These are phyloP conservation scores for Meredithiella fracta DNA, from an alignment of 2,329 filamentous ascomycete genomes.

Conservation along the genomic window DNA sequence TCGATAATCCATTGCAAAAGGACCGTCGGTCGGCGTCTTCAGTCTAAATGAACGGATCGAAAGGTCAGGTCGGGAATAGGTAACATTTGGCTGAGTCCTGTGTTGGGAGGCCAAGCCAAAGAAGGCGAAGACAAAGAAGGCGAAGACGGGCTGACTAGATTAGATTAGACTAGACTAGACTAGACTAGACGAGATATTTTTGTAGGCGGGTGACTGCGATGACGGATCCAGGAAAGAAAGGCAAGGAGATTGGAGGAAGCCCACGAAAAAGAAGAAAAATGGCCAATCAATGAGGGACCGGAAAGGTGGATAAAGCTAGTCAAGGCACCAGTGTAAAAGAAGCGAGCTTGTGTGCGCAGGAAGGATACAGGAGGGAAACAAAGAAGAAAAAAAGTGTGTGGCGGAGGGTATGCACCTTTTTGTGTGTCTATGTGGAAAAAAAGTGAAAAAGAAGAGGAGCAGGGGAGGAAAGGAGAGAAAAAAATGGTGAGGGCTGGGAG, in stretches of 20 bases:
- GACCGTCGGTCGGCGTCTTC: not conserved
- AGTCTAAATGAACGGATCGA: not conserved
- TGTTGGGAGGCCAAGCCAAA: not conserved
- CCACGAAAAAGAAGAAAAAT: not conserved
- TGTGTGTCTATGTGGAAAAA: not conserved
- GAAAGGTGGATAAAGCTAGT: not conserved
- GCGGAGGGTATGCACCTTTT: not conserved
- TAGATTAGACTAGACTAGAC: too few species aligned
- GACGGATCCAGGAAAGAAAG: not conserved
- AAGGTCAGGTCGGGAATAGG: not conserved
- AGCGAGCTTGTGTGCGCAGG: not conserved
- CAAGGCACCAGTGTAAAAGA: not conserved
- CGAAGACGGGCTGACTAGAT: too few species aligned
- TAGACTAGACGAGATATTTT: too few species aligned
- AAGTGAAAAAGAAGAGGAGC: not conserved
- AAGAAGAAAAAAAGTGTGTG: too few species aligned
- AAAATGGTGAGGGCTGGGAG: not conserved
- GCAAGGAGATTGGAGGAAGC: not conserved
- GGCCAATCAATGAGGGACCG: not conserved
- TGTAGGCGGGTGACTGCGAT: too few species aligned
- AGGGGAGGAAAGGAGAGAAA: not conserved
- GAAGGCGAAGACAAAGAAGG: not conserved
- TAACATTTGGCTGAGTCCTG: not conserved
- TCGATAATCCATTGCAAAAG: too few species aligned
- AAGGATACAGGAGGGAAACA: not conserved